A percentile compares a stretch with the other conserved stretches of the same genome.
These are phyloP conservation scores for Sideroxylon spinosum DNA, from an alignment of 179 eudicot genomes.

Conservation along the genomic window DNA sequence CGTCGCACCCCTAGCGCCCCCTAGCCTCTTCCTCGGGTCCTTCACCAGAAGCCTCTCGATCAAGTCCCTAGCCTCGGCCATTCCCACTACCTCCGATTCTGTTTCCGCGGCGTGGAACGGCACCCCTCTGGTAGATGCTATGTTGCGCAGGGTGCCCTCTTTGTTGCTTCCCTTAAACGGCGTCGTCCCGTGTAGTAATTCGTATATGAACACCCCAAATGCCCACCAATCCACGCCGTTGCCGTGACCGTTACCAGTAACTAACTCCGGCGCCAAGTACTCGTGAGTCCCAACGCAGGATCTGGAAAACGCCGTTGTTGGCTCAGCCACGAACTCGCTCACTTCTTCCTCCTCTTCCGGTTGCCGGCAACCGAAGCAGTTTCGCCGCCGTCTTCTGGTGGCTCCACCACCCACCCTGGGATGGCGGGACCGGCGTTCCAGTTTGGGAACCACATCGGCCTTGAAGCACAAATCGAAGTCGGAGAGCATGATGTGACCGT, in stretches of 20 bases:
- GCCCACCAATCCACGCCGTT: constrained; percentile 99
- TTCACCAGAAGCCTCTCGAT: constrained; percentile 55
- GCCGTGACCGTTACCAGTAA: constrained; percentile 72
- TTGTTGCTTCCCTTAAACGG: constrained; percentile 79
- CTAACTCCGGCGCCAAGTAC: constrained; percentile 84
- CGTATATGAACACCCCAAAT: constrained; percentile 76
- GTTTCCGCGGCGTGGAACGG: constrained; percentile 29
- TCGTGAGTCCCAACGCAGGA: constrained; percentile 96
- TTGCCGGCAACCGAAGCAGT: constrained; percentile 21
- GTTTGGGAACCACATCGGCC: constrained; percentile 41
- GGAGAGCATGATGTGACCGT: constrained; percentile 83
- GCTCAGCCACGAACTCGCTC: constrained; percentile 68
- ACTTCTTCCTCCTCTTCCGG: constrained; percentile 18
- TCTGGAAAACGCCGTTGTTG: constrained; percentile 64
- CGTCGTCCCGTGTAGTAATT: constrained; percentile 63
- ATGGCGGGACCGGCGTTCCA: constrained; percentile 25
- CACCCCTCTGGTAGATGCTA: constrained; percentile 52
- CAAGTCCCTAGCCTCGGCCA: constrained; percentile 52
- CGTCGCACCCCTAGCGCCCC: constrained; percentile 65
- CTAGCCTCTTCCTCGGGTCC: constrained; percentile 62
- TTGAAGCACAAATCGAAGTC: constrained; percentile 80
- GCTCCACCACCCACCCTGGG: not conserved
- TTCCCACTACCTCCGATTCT: constrained; percentile 18
- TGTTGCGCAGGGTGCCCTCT: constrained; percentile 68
- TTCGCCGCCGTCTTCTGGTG: not conserved